Evolutionary conservation across 352 stramenopile genomes (phyloP), one percentile per base, ranked within the genome.

Genomic region (Pythium folliculosum): DNA sequence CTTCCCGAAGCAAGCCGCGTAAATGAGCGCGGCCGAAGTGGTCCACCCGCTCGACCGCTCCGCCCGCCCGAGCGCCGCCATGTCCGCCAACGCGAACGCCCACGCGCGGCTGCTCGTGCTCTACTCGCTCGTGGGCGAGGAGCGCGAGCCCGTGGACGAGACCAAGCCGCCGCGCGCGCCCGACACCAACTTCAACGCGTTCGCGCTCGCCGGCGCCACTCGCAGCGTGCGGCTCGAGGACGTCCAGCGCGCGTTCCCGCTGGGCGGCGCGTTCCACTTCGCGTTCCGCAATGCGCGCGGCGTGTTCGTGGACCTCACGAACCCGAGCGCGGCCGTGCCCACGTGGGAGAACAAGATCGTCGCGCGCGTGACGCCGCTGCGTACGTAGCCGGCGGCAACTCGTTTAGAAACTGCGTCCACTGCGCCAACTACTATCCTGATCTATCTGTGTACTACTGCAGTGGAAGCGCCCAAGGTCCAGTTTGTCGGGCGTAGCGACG

Each of bases 181-280:
- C 2, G 84, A 93, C 59, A 80, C 69, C 52, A 81, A 86, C 56
- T 90, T 80, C 75, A 94, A 94, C 63, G 85, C 85, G n/a, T 94
- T 94, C 63, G 63, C 75, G 12, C 67, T 92, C 45, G 56, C 65
- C 1, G 66, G 56, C 17, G 60, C 50, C 53, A 32, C 12, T 30
- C 60, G 55, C 19, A 37, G 47, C 3, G 75, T 93, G 27, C 71
- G 68, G 0, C 78, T 95, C 5, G 63, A 63, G 5, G 78, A 94
- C 60, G 68, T 95, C 25, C 80, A 89, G 71, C 72, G 68, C 45
- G 82, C 84, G 19, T 95, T 93, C 67, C 87, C 87, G 14, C 71
- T 95, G 3, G 87, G 82, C 38, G 75, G 59, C 23, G 73, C 69
- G 43, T 93, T 81, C 63, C 85, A 93, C 63, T 95, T 94, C 50